These are phyloP conservation scores for Amorphotheca resinae DNA, from an alignment of 495 filamentous ascomycete species.

Conservation along the genomic window DNA sequence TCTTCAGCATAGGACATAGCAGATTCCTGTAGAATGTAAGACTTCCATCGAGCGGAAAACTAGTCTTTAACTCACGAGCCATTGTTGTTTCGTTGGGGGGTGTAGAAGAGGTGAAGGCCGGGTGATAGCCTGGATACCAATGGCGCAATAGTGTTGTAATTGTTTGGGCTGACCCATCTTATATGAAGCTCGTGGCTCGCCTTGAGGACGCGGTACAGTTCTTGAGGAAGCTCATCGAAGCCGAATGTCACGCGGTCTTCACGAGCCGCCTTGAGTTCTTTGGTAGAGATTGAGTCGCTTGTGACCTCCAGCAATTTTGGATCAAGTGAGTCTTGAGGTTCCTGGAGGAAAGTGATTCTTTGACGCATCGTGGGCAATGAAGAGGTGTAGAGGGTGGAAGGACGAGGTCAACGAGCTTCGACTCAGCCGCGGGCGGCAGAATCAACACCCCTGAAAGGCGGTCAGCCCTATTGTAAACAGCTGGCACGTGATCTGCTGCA, in stretches of 20 bases:
- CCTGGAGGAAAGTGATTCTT: conserved; percentile 70
- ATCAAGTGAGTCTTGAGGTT: conserved; percentile 45
- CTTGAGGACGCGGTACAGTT: conserved; percentile 52
- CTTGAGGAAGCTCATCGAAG: conserved; percentile 57
- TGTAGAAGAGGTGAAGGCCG: conserved; percentile 76
- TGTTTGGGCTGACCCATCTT: conserved; percentile 52
- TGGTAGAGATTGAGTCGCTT: conserved; percentile 36
- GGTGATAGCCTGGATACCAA: conserved; percentile 62
- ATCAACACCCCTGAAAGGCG: conserved; percentile 7
- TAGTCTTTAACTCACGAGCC: conserved; percentile 22
- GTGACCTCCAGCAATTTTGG: conserved; percentile 44
- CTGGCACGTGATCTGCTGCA: too few relatives aligned
- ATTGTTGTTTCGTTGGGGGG: conserved; percentile 31
- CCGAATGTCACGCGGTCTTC: conserved; percentile 71
- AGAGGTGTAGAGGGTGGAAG: conserved; percentile 1
- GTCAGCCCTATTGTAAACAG: too few relatives aligned
- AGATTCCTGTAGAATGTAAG: conserved; percentile 11
- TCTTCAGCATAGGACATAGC: conserved; percentile 49
- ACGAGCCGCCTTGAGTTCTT: conserved; percentile 49
- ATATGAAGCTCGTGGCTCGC: conserved; percentile 64
- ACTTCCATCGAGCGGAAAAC: not conserved
- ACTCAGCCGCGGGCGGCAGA: too few relatives aligned
- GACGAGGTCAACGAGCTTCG: too few relatives aligned
- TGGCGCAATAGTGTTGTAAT: conserved; percentile 50
- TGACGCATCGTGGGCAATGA: conserved; percentile 54